Percentiles rank a stretch among this genome's conserved stretches.
phyloP scores from a whole-genome alignment of 2,329 filamentous ascomycete genomes.

The Penicillium glabrum region DNA sequence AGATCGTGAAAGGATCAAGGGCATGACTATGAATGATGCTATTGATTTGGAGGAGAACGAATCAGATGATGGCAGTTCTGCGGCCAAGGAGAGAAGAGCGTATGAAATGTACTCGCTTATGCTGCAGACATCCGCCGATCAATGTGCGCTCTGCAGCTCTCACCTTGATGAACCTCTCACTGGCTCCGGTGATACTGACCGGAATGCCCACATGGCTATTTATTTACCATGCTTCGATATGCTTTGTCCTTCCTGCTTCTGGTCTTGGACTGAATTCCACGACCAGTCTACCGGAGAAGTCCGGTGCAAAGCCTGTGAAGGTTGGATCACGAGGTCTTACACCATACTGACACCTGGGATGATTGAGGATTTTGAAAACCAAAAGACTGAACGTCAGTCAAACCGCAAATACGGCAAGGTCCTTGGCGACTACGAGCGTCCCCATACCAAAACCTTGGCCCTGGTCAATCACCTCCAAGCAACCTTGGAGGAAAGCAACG shows the following conservation, averaged over 20 bases:
- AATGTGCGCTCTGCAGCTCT: conserved; percentile 68
- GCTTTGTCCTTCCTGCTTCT: conserved; percentile 73
- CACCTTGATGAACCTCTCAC: conserved; percentile 57
- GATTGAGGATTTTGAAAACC: conserved; percentile 50
- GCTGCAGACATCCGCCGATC: conserved; percentile 74
- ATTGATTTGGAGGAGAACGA: conserved; percentile 86
- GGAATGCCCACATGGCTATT: conserved; percentile 59
- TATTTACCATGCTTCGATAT: conserved; percentile 89
- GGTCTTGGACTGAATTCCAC: conserved; percentile 53
- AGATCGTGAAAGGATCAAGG: conserved; percentile 76
- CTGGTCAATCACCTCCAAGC: conserved; percentile 72
- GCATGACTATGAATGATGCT: conserved; percentile 77
- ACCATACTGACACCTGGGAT: conserved; percentile 66
- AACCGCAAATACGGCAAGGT: conserved; percentile 59
- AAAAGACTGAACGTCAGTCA: conserved; percentile 57
- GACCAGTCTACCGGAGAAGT: conserved; percentile 47
- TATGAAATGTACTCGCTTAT: conserved; percentile 85
- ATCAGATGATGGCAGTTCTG: conserved; percentile 49
- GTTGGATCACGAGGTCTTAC: conserved; percentile 62
- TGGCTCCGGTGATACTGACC: conserved; percentile 54
- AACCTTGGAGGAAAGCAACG: conserved; percentile 57
- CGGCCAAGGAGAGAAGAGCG: conserved; percentile 67
- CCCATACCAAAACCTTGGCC: conserved; percentile 87
- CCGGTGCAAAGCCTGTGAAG: conserved; percentile 67
- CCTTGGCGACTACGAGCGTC: conserved; percentile 71